Evolutionary conservation across 495 filamentous ascomycete genomes (phyloP).

Genomic region (Cenococcum geophilum): DNA sequence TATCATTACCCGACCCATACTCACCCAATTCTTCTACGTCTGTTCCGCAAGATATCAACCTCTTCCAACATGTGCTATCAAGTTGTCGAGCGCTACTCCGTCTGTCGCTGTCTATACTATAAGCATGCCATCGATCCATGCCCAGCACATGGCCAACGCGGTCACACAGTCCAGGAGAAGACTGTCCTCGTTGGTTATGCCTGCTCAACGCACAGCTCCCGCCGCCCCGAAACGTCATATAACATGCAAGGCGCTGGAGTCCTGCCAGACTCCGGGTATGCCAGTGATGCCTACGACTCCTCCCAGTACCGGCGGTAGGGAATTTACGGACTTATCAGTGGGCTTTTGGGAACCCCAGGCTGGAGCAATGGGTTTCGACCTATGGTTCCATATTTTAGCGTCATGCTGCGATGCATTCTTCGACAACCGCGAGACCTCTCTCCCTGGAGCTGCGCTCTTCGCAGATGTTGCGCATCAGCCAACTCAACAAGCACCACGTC

Average conservation of each 20-base stretch:
- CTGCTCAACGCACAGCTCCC: constrained; percentile 57
- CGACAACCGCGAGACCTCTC: neutral
- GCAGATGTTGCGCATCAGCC: constrained; percentile 1
- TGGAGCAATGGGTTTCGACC: neutral
- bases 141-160: constrained; percentile 59
- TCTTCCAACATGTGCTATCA: constrained; percentile 32
- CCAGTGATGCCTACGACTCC: constrained; percentile 35
- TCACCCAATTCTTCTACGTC: neutral
- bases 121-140: constrained; percentile 73
- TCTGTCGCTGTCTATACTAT: constrained; percentile 76
- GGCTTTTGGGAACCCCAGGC: neutral
- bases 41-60: neutral
- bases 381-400: neutral
- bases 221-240: constrained; percentile 31
- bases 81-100: constrained; percentile 52
- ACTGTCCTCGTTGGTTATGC: constrained; percentile 74
- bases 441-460: constrained; percentile 19
- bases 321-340: neutral
- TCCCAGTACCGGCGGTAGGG: constrained; percentile 15
- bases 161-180: constrained; percentile 66
- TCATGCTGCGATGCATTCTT: neutral
- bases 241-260: constrained; percentile 14
- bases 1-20: neutral
- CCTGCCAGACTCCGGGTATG: constrained; percentile 50
- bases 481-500: constrained; percentile 5